Conservation (phyloP, 2,329 filamentous ascomycete genomes). For the Whalleya microplaca region DNA sequence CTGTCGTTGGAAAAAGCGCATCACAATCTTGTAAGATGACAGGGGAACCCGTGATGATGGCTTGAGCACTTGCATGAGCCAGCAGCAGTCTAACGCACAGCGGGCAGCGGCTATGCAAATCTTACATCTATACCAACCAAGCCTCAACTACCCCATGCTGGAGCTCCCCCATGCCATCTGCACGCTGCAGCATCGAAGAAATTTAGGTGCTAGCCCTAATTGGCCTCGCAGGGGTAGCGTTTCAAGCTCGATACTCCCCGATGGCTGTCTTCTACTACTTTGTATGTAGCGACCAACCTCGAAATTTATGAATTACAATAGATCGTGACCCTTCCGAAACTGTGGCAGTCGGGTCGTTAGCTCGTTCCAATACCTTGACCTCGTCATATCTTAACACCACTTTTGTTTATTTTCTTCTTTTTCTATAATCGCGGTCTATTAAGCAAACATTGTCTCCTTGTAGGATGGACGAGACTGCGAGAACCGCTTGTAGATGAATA, state of each 20-base stretch:
- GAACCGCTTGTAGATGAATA: constrained; percentile 2
- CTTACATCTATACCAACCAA: constrained; percentile 37
- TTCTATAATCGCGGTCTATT: background rate
- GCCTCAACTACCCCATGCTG: constrained; percentile 33
- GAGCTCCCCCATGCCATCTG: constrained; percentile 25
- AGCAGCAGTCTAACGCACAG: constrained; percentile 42
- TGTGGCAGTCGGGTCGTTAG: constrained; percentile 21
- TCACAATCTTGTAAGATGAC: constrained; percentile 28
- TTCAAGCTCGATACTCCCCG: constrained; percentile 7
- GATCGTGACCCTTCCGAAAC: constrained; percentile 19
- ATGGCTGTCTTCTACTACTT: background rate
- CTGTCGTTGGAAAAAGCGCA: constrained; percentile 28
- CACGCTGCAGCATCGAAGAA: constrained; percentile 24
- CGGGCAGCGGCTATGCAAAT: constrained; percentile 44
- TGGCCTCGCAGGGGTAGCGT: background rate
- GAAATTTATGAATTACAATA: background rate
- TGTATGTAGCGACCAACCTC: background rate
- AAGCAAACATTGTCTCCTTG: constrained; percentile 14
- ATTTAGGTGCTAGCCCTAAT: constrained; percentile 19
- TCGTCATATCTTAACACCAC: constrained; percentile 15
- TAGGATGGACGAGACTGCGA: background rate
- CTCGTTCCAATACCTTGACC: constrained; percentile 17
- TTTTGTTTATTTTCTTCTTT: background rate
- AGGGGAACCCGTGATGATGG: constrained; percentile 32
- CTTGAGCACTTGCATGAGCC: constrained; percentile 41